These are phyloP conservation scores for Theileria annulata DNA, from an alignment of 169 alveolate genomes.

Conservation along the genomic window DNA sequence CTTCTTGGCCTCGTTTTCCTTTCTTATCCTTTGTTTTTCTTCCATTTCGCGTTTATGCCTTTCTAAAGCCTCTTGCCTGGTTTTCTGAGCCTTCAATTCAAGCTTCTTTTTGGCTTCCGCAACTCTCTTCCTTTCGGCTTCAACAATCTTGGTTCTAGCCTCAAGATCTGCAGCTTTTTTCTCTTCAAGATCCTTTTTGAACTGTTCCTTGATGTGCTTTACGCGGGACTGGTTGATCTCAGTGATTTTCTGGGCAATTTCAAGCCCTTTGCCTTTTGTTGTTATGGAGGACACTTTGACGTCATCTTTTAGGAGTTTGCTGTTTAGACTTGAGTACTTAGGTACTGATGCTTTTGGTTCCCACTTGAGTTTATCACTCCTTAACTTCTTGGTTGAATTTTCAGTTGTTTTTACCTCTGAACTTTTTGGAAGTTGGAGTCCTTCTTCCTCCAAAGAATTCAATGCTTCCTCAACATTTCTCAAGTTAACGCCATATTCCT, in stretches of 20 bases:
- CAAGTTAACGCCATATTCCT: slow-evolving; percentile 7
- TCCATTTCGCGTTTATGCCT: slow-evolving; percentile 26
- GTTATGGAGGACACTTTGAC: slow-evolving; percentile 15
- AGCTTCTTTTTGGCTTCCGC: slow-evolving; percentile 55
- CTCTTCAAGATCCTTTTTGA: slow-evolving; percentile 32
- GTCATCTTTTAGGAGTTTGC: slow-evolving; percentile 44
- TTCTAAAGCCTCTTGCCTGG: slow-evolving; percentile 31
- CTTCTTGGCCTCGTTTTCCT: slow-evolving; percentile 39
- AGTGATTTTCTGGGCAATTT: slow-evolving; percentile 30
- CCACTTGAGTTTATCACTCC: slow-evolving; percentile 55
- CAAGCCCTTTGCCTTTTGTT: slow-evolving; percentile 40
- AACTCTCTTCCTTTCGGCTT: slow-evolving; percentile 56
- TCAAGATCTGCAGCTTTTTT: slow-evolving; percentile 2
- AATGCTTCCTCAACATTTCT: neutral
- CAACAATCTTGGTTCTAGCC: slow-evolving; percentile 31
- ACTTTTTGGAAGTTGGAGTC: neutral
- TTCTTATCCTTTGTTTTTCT: slow-evolving; percentile 19
- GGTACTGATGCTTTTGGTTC: slow-evolving; percentile 66
- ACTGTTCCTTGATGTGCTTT: slow-evolving; percentile 16
- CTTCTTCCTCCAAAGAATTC: neutral
- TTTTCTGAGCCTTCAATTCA: slow-evolving; percentile 37
- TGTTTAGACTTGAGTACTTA: slow-evolving; percentile 39
- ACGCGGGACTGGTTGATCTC: slow-evolving; percentile 16
- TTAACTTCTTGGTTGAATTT: neutral
- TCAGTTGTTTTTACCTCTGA: neutral